These are phyloP conservation scores for Triticum aestivum DNA, from an alignment of 176 grass and related monocot species.

Conservation along the genomic window IWGSC_CS_RefSeq_v2.1 NC_057799.1:653287060-653287559, in stretches of 20 bases:
- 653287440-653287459: constrained; percentile 96
- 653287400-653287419: constrained; percentile 90
- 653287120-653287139: constrained; percentile 74
- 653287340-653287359: constrained; percentile 92
- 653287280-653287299: constrained; percentile 99
- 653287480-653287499: constrained; percentile 96
- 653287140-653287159: constrained; percentile 99
- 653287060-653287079: constrained; percentile 94
- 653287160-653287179: constrained; percentile 20
- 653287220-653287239: constrained; percentile 54
- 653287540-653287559: too few relatives aligned
- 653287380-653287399: constrained; percentile 79
- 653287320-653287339: constrained; percentile 98
- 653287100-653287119: constrained; percentile 88
- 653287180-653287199: neutral
- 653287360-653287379: constrained; percentile 93
- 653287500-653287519: neutral
- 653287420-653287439: constrained; percentile 50
- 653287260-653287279: constrained; percentile 93
- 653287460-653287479: constrained; percentile 99
- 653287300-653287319: constrained; percentile 91
- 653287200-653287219: neutral
- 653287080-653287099: constrained; percentile 89
- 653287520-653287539: constrained; percentile 1
- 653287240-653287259: constrained; percentile 97